Evolutionary conservation across 1,284 basidiomycete genomes (phyloP).

Genomic region (Coniophora puteana): DNA sequence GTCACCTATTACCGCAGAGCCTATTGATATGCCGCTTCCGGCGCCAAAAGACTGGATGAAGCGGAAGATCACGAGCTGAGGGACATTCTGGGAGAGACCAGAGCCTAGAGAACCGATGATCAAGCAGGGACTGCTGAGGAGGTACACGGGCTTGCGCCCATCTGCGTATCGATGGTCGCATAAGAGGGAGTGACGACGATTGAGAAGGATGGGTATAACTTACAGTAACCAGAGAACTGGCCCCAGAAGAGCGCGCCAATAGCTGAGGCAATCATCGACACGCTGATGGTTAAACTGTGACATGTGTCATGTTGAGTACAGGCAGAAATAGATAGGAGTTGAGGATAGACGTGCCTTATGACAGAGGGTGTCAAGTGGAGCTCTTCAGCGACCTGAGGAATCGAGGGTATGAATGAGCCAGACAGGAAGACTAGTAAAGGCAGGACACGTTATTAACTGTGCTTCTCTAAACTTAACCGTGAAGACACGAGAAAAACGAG

Average conservation of each 20-base stretch:
- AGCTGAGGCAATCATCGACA: slow-evolving; percentile 1
- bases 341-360: slow-evolving; percentile 23
- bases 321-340: not conserved
- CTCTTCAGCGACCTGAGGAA: slow-evolving; percentile 35
- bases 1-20: slow-evolving; percentile 63
- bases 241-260: not conserved
- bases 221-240: not conserved
- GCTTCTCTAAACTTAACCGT: not conserved
- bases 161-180: slow-evolving; percentile 31
- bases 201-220: not conserved
- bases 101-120: slow-evolving; percentile 60
- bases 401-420: slow-evolving; percentile 38
- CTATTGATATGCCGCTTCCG: slow-evolving; percentile 50
- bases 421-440: slow-evolving; percentile 33
- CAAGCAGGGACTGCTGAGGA: slow-evolving; percentile 58
- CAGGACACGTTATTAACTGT: not conserved
- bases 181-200: not conserved
- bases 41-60: slow-evolving; percentile 62
- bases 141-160: slow-evolving; percentile 60
- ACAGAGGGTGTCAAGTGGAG: slow-evolving; percentile 29
- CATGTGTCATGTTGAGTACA: not conserved
- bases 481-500: not conserved
- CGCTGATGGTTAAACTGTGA: not conserved
- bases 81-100: slow-evolving; percentile 40
- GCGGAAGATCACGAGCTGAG: slow-evolving; percentile 54